These are phyloP conservation scores for Hericium coralloides DNA, from an alignment of 768 basidiomycete species.

Conservation along the genomic window DNA sequence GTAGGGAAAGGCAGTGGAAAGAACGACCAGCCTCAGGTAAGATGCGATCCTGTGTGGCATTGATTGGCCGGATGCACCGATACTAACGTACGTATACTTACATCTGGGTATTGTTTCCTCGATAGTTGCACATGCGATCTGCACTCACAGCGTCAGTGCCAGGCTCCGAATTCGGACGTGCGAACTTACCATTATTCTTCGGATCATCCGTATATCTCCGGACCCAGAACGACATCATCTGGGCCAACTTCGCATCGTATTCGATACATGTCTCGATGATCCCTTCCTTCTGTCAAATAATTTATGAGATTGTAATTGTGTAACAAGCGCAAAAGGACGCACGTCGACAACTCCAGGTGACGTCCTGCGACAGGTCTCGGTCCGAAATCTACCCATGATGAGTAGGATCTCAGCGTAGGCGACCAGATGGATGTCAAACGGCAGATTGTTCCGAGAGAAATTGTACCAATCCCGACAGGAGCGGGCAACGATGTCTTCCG, in stretches of 20 bases:
- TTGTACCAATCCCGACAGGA: constrained; percentile 71
- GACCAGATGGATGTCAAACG: background rate
- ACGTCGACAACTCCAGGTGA: background rate
- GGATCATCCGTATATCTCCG: background rate
- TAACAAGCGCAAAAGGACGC: background rate
- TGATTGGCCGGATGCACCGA: background rate
- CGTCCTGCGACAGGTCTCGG: background rate
- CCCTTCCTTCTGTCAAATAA: background rate
- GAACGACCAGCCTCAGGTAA: constrained; percentile 8
- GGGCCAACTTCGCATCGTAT: background rate
- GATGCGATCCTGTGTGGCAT: constrained; percentile 1
- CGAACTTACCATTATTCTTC: background rate
- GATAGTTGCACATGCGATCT: background rate
- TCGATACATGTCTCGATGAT: background rate
- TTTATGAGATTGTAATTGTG: background rate
- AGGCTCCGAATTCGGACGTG: background rate
- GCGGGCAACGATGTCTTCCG: constrained; percentile 74
- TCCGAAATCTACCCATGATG: background rate
- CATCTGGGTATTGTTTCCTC: background rate
- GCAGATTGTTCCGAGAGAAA: constrained; percentile 51
- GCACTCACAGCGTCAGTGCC: background rate
- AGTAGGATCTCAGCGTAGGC: background rate
- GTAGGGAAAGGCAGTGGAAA: constrained; percentile 9
- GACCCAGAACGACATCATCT: background rate
- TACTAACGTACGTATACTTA: background rate